Conservation (phyloP, 2,329 filamentous ascomycete species). For the Cercospora citrullina region DNA sequence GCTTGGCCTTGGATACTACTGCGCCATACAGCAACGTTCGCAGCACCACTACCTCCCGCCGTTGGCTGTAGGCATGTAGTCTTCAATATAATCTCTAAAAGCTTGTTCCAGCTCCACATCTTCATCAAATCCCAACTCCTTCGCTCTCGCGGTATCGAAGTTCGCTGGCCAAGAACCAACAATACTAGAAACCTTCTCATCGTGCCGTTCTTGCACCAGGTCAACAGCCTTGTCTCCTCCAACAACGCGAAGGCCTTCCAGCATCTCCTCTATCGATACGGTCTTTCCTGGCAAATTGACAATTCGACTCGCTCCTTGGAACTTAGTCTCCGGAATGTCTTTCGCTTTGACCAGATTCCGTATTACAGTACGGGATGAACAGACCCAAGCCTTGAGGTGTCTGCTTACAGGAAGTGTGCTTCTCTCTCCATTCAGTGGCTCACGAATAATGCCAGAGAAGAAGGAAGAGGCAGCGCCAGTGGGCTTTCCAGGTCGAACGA, state of each 20-base stretch:
- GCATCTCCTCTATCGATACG: constrained; percentile 9
- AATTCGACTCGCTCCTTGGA: not conserved
- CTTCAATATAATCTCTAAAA: constrained; percentile 10
- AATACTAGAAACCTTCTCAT: not conserved
- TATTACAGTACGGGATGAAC: constrained; percentile 7
- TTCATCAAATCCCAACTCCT: not conserved
- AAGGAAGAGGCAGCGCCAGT: constrained; percentile 51
- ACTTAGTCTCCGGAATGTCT: constrained; percentile 7
- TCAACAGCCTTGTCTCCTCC: constrained; percentile 3
- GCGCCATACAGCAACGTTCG: not conserved
- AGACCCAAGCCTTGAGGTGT: constrained; percentile 10
- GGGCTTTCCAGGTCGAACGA: constrained; percentile 47
- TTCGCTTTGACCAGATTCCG: constrained; percentile 11
- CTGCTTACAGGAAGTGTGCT: constrained; percentile 2
- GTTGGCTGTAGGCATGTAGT: not conserved
- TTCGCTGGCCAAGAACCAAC: not conserved
- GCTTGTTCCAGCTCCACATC: constrained; percentile 8
- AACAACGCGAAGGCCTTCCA: not conserved
- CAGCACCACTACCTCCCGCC: not conserved
- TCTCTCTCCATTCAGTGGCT: constrained; percentile 37
- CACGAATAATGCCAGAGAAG: constrained; percentile 49
- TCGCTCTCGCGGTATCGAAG: not conserved
- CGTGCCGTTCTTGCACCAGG: not conserved
- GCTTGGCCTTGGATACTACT: not conserved
- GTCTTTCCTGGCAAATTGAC: constrained; percentile 10